phyloP scores from a whole-genome alignment of 306 rosid genomes.

The Ormosia emarginata region DNA sequence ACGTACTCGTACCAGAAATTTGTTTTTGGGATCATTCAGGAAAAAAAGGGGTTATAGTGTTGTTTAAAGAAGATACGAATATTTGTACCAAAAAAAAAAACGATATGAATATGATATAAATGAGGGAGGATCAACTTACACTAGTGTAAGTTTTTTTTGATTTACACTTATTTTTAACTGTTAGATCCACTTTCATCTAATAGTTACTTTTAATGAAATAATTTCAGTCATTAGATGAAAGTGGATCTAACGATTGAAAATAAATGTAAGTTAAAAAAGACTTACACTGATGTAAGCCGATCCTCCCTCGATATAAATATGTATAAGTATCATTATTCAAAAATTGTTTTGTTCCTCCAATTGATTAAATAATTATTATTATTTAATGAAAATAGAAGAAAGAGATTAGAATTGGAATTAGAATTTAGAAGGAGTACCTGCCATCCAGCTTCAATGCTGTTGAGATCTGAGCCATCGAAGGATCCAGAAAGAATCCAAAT shows the following conservation, averaged over 20 bases:
- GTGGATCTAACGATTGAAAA: too few species aligned
- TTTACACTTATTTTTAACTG: too few species aligned
- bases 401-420: background rate
- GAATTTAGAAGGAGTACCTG: slow-evolving; percentile 52
- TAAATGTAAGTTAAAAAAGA: too few species aligned
- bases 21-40: background rate
- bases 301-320: background rate
- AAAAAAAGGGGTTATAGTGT: background rate
- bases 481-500: slow-evolving; percentile 95
- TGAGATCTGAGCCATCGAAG: slow-evolving; percentile 94
- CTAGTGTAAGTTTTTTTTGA: too few species aligned
- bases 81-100: too few species aligned
- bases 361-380: background rate
- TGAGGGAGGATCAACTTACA: too few species aligned
- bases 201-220: too few species aligned
- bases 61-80: background rate
- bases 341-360: background rate
- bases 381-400: background rate
- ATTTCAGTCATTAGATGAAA: too few species aligned
- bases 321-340: background rate
- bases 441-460: slow-evolving; percentile 99
- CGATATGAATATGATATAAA: background rate
- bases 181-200: too few species aligned
- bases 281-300: too few species aligned
- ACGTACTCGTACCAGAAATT: background rate